Evolutionary conservation across 306 rosid genomes (phyloP), one percentile per base, ranked within the genome.

Genomic region (Quercus glauca): DNA sequence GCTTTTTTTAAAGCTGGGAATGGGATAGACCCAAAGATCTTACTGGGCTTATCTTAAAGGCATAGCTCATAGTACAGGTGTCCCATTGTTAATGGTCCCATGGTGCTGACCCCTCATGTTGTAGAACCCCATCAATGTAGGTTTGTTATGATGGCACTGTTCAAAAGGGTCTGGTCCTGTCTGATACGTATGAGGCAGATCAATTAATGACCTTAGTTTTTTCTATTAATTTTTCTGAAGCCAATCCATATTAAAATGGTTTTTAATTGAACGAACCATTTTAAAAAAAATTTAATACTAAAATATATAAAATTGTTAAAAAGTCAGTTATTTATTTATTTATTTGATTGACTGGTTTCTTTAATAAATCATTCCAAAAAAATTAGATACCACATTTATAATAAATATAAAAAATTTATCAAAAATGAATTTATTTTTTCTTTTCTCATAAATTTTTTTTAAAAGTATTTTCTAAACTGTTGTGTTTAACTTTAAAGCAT

Each of bases 61-160:
- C 59, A n/a, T 9, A 21, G 13, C 6, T 43, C 6, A 17, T 23
- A 58, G 5, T 21, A 68, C 82, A 76, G 10, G 75, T 79, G 82
- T 74, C 81, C 11, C 19, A 33, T 41, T 69, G 37, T 64, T 4
- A 41, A 49, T 65, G 69, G 77, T 7, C 37, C 8, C 19, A 51
- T 15, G 31, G 67, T 33, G 73, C 83, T 82, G 84, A 74, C 72
- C 69, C 73, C 60, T 21, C 45, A 41, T 41, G 45, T 12, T 25
- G n/a, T 6, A 26, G n/a, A 56, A 23, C 2, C 71, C 71, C 55
- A 78, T 78, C 56, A 45, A 29, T 25, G 49, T 71, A 75, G 73
- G 78, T 41, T 72, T 61, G 77, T 79, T 73, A 73, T 72, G 78
- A 83, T 71, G 77, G 60, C 74, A 74, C 63, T 52, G 77, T 78